Evolutionary conservation across 2,329 filamentous ascomycete species (phyloP), one percentile per base, ranked within the genome.

Genomic region (Alternaria infectoria): DNA sequence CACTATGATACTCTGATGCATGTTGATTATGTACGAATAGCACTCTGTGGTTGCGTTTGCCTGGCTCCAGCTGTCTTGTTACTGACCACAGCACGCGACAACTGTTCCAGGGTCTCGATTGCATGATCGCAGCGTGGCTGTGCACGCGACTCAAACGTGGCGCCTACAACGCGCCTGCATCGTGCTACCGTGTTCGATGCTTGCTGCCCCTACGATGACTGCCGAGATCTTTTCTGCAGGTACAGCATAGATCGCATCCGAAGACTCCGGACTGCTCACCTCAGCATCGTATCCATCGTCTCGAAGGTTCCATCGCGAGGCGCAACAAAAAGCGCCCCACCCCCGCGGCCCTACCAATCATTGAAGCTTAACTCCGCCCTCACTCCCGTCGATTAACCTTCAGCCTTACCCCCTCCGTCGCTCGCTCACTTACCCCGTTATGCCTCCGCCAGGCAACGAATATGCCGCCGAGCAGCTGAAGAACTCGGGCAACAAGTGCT

Each of bases 401-500:
- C 32, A 21, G 30, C 28, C 26, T 32, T 30, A 45, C 43, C 54
- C 19, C 32, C 64, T 51, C 55, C 43, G 50, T 47, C 49, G 50
- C 45, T 47, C 58, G 21, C 23, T 44, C 17, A 55, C 50, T 19
- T 30, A 54, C 44, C 28, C 36, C 54, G 59, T 57, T 44, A 73
- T 73, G 71, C 71, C 66, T 57, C 68, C 74, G 26, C 61, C 69
- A 44, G 74, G 74, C 66, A 77, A 77, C 54, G 77, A 80, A 62
- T 78, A 78, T 65, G 76, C 75, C 50, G 83, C 83, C 25, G 83
- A 85, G 57, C 78, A 81, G 66, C 78, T 85, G 26, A 85, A 85
- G 67, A 80, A 79, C 59, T 77, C 83, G 55, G 90, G 90, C 67
- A 92, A 92, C 79, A 83, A 82, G 55, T 86, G 85, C 74, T 95